Evolutionary conservation across 2,329 filamentous ascomycete genomes (phyloP).

Genomic region (Didymella segeticola): DNA sequence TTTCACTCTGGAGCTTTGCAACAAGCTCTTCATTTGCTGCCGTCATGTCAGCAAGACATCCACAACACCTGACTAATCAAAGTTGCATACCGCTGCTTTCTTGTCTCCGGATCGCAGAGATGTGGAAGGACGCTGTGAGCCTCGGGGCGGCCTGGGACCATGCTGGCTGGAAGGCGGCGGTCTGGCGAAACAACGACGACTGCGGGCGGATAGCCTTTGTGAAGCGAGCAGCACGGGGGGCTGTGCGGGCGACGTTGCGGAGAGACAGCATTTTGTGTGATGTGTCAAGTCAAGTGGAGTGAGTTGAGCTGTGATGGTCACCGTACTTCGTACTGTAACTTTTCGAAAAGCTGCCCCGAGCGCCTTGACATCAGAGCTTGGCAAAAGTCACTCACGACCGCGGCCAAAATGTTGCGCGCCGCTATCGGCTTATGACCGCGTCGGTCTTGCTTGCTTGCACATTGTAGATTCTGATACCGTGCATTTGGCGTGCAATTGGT

Average conservation of each 20-base stretch:
- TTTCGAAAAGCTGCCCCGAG: constrained; percentile 30
- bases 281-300: constrained; percentile 4
- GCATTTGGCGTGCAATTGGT: neutral
- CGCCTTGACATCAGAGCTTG: constrained; percentile 27
- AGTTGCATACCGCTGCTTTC: constrained; percentile 33
- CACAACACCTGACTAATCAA: neutral
- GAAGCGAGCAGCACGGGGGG: constrained; percentile 53
- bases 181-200: constrained; percentile 43
- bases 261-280: constrained; percentile 53
- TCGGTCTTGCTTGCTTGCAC: neutral
- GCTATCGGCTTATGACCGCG: constrained; percentile 17
- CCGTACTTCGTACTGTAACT: too few species aligned
- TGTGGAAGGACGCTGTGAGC: constrained; percentile 52
- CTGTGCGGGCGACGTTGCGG: constrained; percentile 53
- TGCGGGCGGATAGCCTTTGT: constrained; percentile 48
- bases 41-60: constrained; percentile 19
- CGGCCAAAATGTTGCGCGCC: constrained; percentile 19
- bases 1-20: constrained; percentile 73
- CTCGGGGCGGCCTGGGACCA: constrained; percentile 40
- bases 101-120: constrained; percentile 49
- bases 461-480: neutral
- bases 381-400: constrained; percentile 6
- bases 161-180: constrained; percentile 43
- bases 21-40: constrained; percentile 75
- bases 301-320: constrained; percentile 6